Conservation (phyloP, 2,329 filamentous ascomycete genomes). For the Talaromyces atroroseus region DNA sequence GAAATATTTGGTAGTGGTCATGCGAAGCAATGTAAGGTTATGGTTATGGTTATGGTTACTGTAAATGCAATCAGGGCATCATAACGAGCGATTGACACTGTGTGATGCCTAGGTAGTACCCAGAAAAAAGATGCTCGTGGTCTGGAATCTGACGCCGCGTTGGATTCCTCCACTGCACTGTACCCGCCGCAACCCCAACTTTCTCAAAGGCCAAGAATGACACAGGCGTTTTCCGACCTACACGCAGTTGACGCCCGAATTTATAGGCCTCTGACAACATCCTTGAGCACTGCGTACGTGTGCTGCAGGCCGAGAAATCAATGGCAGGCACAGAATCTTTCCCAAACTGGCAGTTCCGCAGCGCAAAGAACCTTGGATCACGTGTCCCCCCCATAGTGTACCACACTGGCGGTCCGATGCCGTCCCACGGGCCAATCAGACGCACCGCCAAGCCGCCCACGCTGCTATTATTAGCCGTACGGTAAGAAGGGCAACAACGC, state of each 20-base stretch:
- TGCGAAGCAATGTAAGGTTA: background rate
- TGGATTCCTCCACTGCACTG: background rate
- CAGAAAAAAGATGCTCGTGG: background rate
- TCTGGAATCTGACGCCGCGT: background rate
- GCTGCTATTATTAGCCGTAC: background rate
- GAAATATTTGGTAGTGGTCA: background rate
- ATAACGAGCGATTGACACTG: background rate
- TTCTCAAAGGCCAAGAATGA: background rate
- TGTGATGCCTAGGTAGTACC: background rate
- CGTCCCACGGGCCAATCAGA: background rate
- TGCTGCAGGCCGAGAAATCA: background rate
- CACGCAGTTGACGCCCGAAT: background rate
- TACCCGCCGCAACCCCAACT: background rate
- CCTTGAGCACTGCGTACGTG: no score
- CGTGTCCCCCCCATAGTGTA: slow-evolving; percentile 2
- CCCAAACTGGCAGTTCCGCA: slow-evolving; percentile 5
- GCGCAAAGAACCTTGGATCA: background rate
- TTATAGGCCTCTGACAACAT: no score
- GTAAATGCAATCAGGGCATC: background rate
- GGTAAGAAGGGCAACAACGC: background rate
- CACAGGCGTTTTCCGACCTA: background rate
- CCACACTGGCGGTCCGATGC: slow-evolving; percentile 2
- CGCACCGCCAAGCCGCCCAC: background rate
- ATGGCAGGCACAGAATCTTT: background rate
- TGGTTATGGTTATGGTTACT: background rate